Conservation (phyloP, 2,329 filamentous ascomycete genomes). For the Drechslera avenae region DNA sequence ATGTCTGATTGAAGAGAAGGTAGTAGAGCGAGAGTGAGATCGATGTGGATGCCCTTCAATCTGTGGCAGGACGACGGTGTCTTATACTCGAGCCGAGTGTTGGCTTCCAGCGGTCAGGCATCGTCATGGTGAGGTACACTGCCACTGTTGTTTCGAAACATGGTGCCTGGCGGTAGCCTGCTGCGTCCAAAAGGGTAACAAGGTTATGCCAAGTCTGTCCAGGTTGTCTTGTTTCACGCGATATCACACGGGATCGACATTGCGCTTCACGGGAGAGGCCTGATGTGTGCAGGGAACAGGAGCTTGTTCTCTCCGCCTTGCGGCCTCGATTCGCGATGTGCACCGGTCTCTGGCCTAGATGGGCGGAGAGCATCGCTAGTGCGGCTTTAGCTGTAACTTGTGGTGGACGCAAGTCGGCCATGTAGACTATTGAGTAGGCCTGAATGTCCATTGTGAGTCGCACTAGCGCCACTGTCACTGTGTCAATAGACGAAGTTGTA, state of each 20-base stretch:
- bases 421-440: neutral
- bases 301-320: neutral
- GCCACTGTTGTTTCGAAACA: conserved; percentile 11
- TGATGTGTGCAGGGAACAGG: neutral
- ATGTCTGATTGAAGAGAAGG: neutral
- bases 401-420: neutral
- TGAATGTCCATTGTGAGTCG: neutral
- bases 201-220: neutral
- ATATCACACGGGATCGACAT: conserved; percentile 6
- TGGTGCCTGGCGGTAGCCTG: conserved; percentile 1
- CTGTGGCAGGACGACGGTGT: conserved; percentile 1
- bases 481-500: neutral
- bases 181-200: conserved; percentile 5
- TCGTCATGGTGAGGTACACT: conserved; percentile 1
- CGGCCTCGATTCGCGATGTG: no score
- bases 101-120: neutral
- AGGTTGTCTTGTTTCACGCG: neutral
- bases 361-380: neutral
- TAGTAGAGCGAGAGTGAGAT: conserved; percentile 3
- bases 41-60: conserved; percentile 10
- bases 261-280: neutral
- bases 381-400: neutral
- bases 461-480: neutral
- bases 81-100: conserved; percentile 8
- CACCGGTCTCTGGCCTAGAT: no score